Conservation (phyloP, 2,329 filamentous ascomycete genomes). For the Corynespora cassiicola region DNA sequence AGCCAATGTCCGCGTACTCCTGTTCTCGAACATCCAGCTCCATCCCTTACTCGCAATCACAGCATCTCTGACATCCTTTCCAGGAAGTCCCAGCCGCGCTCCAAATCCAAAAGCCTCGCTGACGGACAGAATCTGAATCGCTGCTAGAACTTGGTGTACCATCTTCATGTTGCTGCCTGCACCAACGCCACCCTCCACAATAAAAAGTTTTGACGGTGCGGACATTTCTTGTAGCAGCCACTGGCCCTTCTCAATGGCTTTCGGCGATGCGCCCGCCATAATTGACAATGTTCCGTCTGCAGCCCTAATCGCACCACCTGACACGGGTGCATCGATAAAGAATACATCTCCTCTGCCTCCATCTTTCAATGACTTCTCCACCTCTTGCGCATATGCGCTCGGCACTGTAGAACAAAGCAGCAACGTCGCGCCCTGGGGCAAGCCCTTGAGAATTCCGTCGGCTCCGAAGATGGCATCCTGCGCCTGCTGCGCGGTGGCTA, state of each 20-base stretch:
- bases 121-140: conserved; percentile 63
- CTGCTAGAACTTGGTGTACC: conserved; percentile 65
- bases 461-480: conserved; percentile 69
- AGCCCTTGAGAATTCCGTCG: conserved; percentile 55
- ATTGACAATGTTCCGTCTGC: conserved; percentile 77
- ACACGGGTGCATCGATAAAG: conserved; percentile 76
- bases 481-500: conserved; percentile 74
- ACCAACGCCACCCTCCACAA: conserved; percentile 59
- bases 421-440: conserved; percentile 66
- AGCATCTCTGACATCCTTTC: conserved; percentile 55
- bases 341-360: conserved; percentile 67
- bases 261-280: conserved; percentile 70
- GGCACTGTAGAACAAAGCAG: conserved; percentile 75
- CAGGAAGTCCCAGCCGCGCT: conserved; percentile 60
- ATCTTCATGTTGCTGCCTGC: conserved; percentile 64
- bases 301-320: conserved; percentile 71
- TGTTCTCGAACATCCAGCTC: conserved; percentile 64
- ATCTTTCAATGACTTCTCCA: conserved; percentile 63
- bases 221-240: conserved; percentile 70
- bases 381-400: conserved; percentile 67
- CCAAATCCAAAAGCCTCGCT: conserved; percentile 65
- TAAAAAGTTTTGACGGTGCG: conserved; percentile 63
- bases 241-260: conserved; percentile 63
- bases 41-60: conserved; percentile 54
- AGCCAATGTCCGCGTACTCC: conserved; percentile 60